Conservation (phyloP, 768 basidiomycete species). For the Suillus placidus region DNA sequence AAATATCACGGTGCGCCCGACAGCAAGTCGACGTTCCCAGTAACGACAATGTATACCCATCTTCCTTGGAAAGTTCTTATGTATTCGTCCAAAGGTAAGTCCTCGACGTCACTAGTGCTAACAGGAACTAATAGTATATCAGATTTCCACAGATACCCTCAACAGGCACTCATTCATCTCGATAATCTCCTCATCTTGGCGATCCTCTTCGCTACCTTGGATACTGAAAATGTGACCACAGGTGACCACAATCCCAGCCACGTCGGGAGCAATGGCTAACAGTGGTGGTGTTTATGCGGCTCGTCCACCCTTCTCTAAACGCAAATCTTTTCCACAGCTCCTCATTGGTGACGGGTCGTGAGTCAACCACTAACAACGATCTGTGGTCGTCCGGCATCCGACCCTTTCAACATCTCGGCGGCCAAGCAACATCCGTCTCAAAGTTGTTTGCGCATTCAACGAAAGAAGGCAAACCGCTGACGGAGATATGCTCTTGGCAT, state of each 20-base stretch:
- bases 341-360: constrained; percentile 3
- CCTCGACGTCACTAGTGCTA: background rate
- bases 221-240: background rate
- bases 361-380: background rate
- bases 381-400: background rate
- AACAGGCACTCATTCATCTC: constrained; percentile 5
- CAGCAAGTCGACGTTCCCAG: background rate
- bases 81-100: background rate
- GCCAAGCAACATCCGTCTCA: background rate
- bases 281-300: constrained; percentile 32
- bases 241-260: background rate
- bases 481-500: constrained; percentile 6
- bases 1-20: background rate
- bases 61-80: background rate
- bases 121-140: background rate
- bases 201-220: background rate
- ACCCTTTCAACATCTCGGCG: background rate
- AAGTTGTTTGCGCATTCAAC: background rate
- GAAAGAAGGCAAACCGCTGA: background rate
- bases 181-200: constrained; percentile 9
- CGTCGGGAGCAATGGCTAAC: background rate
- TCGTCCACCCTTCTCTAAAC: background rate
- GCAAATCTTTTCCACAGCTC: constrained; percentile 9
- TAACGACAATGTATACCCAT: background rate
- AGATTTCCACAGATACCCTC: background rate